Evolutionary conservation across 2,329 filamentous ascomycete genomes (phyloP), one percentile per base, ranked within the genome.

Genomic region (Orbilia brochopaga): DNA sequence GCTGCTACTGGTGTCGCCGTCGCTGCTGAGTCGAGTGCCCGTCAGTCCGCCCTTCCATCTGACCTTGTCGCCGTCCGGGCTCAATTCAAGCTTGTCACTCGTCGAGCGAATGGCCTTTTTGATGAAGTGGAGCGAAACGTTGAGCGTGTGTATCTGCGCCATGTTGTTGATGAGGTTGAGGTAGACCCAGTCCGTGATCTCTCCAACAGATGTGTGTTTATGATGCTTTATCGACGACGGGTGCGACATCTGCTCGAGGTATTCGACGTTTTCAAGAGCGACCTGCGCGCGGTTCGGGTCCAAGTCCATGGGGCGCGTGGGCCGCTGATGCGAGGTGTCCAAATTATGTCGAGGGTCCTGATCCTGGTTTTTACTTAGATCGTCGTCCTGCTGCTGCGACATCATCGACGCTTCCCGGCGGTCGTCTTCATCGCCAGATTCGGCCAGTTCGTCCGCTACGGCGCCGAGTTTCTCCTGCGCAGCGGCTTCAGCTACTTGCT

Each of bases 81-180:
- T 93, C 0, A 95, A 78, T 77, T 95, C 90, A 57, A 96, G 87
- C 75, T 89, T 90, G 19, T 85, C 84, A 76, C 90, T 93, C 74
- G 87, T 85, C 55, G 89, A 86, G 0, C 82, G 81, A 0, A 95
- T 83, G 0, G 91, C 89, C 37, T 85, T 85, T 66, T 89, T 87
- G 42, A 94, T 87, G 76, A 93, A 93, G 27, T 88, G 86, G 0
- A 88, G 84, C 0, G 91, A 92, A 0, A 95, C 90, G 67, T 91
- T 92, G 75, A 94, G 84, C 0, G 92, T 93, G 76, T 95, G 91
- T 17, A 95, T 81, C 79, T 95, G 91, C 0, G 91, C 91, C 82
- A 95, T 85, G 76, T 89, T 92, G 77, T 88, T 87, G 1, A 95
- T 82, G 0, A 95, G 80, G 75, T 94, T 94, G 5, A 94, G 80